Base-by-base conservation (phyloP, 2,329 filamentous ascomycete species). In the Alternaria tenuissima region DNA sequence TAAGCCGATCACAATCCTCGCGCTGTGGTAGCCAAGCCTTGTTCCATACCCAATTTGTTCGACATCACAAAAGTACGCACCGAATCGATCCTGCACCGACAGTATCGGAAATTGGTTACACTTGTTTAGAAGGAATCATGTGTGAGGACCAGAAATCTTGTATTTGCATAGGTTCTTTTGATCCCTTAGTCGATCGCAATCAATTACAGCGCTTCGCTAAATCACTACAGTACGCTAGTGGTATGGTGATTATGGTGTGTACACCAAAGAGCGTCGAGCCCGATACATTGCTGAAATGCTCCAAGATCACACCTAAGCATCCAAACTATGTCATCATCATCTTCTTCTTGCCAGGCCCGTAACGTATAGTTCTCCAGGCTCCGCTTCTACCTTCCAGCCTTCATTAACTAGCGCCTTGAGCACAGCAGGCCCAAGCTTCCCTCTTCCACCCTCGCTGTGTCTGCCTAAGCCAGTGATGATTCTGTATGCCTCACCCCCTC, bases 391-490 rank as follows among this genome's bases (percentile, higher is more conserved):
- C 74, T 87, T 93, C 94, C 94, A 98, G 0, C 93, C 93, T 61
- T 94, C 91, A 44, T 87, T 85, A 39, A 89, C 84, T 42, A 98
- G 81, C 73, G 89, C 89, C 71, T 88, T 89, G 47, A 86, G 89
- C n/a, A 98, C 93, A 16, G 91, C 91, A 57, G 90, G 90, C 5
- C 93, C 90, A 60, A 98, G 77, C 67, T 88, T 89, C 2, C 91
- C 92, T 56, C 87, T 89, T 1, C 93, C 93, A 53, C 90, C 88
- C 47, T 88, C 85, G 69, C 88, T 95, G 78, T 98, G 94, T 55
- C 85, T 85, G 1, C 94, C 94, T 14, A 89, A 75, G 0, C 94
- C 94, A 3, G 93, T 96, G 55, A 98, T 86, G 61, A 98, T 89
- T 39, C 86, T 87, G 70, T 91, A 93, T 0, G 88, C 84, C 7